Conservation (phyloP, 1,284 basidiomycete genomes). For the Rhodotorula sp. region DNA sequence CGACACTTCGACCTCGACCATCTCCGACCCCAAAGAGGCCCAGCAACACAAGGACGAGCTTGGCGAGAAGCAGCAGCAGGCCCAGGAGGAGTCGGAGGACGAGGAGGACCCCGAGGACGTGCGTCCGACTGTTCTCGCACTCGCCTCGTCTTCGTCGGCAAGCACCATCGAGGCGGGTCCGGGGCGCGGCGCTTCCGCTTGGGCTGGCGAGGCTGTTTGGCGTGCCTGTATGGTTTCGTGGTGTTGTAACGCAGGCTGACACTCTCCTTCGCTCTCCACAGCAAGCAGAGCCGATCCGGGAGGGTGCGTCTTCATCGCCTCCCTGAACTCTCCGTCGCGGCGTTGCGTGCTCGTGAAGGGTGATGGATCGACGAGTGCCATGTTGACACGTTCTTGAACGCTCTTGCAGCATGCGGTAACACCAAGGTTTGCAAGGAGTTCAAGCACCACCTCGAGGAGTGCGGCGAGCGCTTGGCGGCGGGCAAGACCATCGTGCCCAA, state of each 20-base stretch:
- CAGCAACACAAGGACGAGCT: conserved; percentile 23
- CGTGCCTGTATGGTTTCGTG: no score
- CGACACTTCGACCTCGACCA: conserved; percentile 16
- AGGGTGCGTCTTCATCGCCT: conserved; percentile 21
- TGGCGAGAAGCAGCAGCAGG: conserved; percentile 21
- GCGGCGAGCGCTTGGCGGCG: conserved; percentile 75
- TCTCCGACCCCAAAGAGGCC: conserved; percentile 25
- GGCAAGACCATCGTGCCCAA: conserved; percentile 63
- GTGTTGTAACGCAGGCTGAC: neutral
- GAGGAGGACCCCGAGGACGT: conserved; percentile 45
- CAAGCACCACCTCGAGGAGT: conserved; percentile 84
- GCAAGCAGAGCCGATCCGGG: conserved; percentile 39
- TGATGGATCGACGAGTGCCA: no score
- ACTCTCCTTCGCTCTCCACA: neutral
- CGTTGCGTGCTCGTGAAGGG: neutral
- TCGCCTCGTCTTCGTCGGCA: neutral
- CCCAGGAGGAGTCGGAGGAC: conserved; percentile 40
- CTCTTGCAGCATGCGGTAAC: conserved; percentile 62
- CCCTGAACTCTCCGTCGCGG: neutral
- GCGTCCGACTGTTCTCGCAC: neutral
- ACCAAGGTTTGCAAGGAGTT: conserved; percentile 65
- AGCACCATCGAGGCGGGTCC: neutral
- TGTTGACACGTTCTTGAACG: neutral
- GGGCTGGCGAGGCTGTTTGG: accelerated
- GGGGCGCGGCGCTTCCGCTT: no score